These are phyloP conservation scores for Marchantia paleacea DNA, from an alignment of 225 moss, liverwort and hornwort species.

Conservation along the genomic window DNA sequence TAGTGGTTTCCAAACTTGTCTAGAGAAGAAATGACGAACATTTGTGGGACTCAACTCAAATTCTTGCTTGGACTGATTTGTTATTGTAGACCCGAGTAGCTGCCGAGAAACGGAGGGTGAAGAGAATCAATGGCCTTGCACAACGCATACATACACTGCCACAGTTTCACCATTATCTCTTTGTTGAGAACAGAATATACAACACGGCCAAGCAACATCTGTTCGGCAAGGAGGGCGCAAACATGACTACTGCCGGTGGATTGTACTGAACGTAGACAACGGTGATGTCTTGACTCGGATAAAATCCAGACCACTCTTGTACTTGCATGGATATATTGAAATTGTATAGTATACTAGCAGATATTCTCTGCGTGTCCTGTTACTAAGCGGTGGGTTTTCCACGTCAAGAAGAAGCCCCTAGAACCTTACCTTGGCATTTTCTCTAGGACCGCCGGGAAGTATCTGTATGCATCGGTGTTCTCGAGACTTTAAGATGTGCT, in stretches of 20 bases:
- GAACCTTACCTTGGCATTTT: too few species aligned
- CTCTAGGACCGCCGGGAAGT: too few species aligned
- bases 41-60: background rate
- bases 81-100: conserved; percentile 6
- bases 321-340: too few species aligned
- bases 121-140: background rate
- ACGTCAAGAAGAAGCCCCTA: too few species aligned
- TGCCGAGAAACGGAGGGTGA: background rate
- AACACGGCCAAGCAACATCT: conserved; percentile 14
- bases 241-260: background rate
- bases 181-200: background rate
- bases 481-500: too few species aligned
- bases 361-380: too few species aligned
- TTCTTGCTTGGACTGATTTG: background rate
- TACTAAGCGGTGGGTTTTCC: too few species aligned
- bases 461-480: too few species aligned
- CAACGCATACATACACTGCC: conserved; percentile 5
- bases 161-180: conserved; percentile 19
- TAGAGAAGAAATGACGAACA: background rate
- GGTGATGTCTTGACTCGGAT: background rate
- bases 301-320: background rate
- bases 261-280: background rate
- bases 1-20: background rate
- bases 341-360: too few species aligned
- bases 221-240: background rate